Percentiles rank a stretch among this genome's conserved stretches.
These are phyloP conservation scores for Mycena indigotica DNA, from an alignment of 768 basidiomycete species.

Conservation along the genomic window DNA sequence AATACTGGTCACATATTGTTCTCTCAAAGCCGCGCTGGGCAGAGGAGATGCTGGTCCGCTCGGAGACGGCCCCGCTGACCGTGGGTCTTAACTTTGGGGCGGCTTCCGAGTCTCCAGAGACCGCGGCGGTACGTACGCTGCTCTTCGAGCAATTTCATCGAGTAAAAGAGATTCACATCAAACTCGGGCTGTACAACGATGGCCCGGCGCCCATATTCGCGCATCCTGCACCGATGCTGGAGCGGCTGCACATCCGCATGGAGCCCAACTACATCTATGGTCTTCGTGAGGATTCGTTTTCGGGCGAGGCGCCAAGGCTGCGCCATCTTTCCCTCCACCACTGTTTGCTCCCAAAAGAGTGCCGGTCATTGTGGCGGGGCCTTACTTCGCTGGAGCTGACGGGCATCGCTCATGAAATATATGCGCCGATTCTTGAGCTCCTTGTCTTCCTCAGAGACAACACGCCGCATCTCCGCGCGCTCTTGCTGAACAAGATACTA, in stretches of 20 bases:
- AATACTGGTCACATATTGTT: constrained; percentile 15
- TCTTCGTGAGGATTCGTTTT: not conserved
- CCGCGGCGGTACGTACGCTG: constrained; percentile 1
- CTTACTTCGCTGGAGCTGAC: not conserved
- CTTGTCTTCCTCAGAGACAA: no score
- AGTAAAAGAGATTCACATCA: constrained; percentile 6
- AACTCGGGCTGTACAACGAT: not conserved
- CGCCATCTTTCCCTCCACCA: constrained; percentile 6
- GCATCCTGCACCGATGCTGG: not conserved
- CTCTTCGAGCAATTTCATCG: constrained; percentile 7
- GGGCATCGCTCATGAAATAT: no score
- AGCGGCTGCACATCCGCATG: not conserved
- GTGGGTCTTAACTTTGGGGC: constrained; percentile 1
- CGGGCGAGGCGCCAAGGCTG: constrained; percentile 1
- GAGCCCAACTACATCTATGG: not conserved
- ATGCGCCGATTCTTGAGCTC: no score
- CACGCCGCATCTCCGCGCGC: no score
- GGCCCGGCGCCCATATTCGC: not conserved
- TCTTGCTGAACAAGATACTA: no score
- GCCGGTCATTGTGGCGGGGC: not conserved
- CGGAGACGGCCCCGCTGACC: constrained; percentile 1
- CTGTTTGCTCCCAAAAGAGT: not conserved
- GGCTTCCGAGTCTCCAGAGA: not conserved
- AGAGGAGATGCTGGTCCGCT: constrained; percentile 15
- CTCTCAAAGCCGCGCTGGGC: constrained; percentile 14